phyloP scores from a whole-genome alignment of 805 yeast species.

The Middelhovenomyces tepae region DNA sequence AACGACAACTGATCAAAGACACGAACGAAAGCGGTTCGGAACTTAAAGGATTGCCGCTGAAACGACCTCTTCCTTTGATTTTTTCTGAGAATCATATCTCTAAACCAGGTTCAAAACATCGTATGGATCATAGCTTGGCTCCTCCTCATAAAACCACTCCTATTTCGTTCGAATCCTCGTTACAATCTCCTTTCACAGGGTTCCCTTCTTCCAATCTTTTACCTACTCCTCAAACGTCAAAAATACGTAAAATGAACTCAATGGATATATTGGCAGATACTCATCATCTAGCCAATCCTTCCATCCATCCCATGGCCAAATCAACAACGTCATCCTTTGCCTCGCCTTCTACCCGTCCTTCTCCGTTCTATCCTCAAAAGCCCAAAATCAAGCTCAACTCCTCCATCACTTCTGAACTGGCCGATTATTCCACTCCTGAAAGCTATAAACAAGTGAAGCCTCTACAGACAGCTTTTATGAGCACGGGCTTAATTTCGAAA shows the following conservation, averaged over 20 bases:
- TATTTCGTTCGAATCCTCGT: constrained; percentile 3
- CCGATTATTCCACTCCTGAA: constrained; percentile 40
- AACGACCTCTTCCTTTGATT: not conserved
- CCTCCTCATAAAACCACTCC: constrained; percentile 3
- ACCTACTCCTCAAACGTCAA: constrained; percentile 11
- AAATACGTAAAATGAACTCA: constrained; percentile 20
- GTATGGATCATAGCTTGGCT: not conserved
- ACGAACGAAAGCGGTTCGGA: constrained; percentile 6
- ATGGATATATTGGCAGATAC: constrained; percentile 14
- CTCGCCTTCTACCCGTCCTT: constrained; percentile 2
- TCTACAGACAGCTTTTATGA: constrained; percentile 71
- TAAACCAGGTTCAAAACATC: constrained; percentile 1
- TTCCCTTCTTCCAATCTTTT: too few relatives aligned
- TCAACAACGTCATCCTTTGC: constrained; percentile 14
- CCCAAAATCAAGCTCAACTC: constrained; percentile 13
- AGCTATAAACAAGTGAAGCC: constrained; percentile 70
- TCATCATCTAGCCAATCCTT: constrained; percentile 15
- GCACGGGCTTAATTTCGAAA: constrained; percentile 63
- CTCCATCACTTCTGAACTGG: constrained; percentile 11
- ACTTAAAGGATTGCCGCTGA: not conserved
- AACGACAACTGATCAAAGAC: constrained; percentile 1
- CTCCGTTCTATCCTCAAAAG: not conserved
- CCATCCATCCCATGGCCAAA: constrained; percentile 18
- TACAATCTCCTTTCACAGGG: constrained; percentile 5
- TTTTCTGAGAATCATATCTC: not conserved